Base-by-base conservation (phyloP, 768 basidiomycete species). In the Tulasnella calospora region DNA sequence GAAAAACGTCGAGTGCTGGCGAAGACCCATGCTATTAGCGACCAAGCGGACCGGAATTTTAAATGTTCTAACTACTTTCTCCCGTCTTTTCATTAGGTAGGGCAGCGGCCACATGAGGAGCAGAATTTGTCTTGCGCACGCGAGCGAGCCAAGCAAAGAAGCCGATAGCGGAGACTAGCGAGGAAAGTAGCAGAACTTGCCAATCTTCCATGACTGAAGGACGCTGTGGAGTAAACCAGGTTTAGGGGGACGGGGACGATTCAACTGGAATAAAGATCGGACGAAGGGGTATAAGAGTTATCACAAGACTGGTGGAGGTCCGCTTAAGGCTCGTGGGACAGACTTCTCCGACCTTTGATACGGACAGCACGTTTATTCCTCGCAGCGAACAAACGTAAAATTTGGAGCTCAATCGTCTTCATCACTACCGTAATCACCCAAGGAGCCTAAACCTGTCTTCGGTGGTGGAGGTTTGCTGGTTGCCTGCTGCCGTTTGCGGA, bases 381-480 rank as follows among this genome's bases (percentile, higher is more conserved):
- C 61, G 33, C 27, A 67, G 61, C 61, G 33, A 33, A 15, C 2
- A 7, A 67, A 67, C 61, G 61, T 67, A 67, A 67, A 3, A 67
- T 67, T 44, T 67, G 61, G 61, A 30, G 61, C 33, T 51, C 33
- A 67, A 67, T 67, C 61, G n/a, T 89, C 89, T 1, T 85, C 87
- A 78, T 94, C 94, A 81, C 94, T 95, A 23, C 92, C 94, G 83
- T 95, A 95, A 77, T 89, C 92, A 21, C 84, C 91, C 35, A 95
- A 86, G 8, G 89, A 92, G 21, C 94, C 84, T 2, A 90, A 90
- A 46, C 86, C 83, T 8, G 85, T 82, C 74, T 84, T 82, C 17
- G 86, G 83, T 74, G 85, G 82, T 1, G 85, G 82, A 69, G 71
- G 30, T 40, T 85, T 81, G 57, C 82, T 82, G 10, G 84, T 23